These are phyloP conservation scores for Luzula sylvatica DNA, from an alignment of 176 grass and related monocot species.

Conservation along the genomic window DNA sequence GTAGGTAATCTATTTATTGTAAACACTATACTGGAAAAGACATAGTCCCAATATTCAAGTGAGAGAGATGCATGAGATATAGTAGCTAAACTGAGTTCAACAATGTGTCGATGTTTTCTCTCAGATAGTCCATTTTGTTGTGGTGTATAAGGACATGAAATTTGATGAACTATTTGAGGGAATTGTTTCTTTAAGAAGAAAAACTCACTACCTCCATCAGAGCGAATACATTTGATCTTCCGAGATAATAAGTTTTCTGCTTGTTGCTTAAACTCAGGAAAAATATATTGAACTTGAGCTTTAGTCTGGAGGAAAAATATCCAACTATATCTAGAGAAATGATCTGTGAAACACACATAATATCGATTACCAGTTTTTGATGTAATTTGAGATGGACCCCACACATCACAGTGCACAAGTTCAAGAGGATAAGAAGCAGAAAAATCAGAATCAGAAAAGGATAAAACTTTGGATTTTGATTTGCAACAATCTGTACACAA, in stretches of 20 bases:
- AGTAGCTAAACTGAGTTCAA: neutral
- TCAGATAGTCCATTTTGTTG: conserved; percentile 7
- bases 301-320: neutral
- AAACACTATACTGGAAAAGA: neutral
- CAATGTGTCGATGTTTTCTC: neutral
- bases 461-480: neutral
- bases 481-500: neutral
- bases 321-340: neutral
- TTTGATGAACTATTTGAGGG: neutral
- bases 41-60: neutral
- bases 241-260: too few relatives aligned
- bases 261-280: neutral
- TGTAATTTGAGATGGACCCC: neutral
- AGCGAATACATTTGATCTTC: neutral
- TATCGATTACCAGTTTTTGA: neutral
- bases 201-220: neutral
- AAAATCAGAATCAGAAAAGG: neutral
- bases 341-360: conserved; percentile 1
- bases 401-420: neutral
- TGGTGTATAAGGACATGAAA: neutral
- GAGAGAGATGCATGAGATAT: neutral
- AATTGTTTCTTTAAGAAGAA: neutral
- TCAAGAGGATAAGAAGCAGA: neutral
- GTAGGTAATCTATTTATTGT: neutral
- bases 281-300: neutral